Base-by-base conservation (phyloP, 768 basidiomycete genomes). In the Phallus indusiatus region DNA sequence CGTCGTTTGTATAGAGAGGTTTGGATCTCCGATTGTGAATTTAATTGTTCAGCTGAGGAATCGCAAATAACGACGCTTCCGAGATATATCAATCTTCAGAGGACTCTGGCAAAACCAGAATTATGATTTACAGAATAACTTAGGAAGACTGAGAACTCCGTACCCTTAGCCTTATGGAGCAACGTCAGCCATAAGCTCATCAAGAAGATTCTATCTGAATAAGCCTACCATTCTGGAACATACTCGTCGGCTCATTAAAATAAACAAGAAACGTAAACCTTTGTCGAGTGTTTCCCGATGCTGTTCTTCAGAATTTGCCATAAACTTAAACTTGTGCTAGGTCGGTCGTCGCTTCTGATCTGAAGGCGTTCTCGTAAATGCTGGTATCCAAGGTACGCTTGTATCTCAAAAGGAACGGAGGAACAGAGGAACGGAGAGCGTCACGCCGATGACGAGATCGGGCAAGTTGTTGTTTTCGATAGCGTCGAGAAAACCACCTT, bases 401-500 rank as follows among this genome's bases (percentile, higher is more conserved):
- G 68, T 42, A 67, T 36, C 61, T 78, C 70, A 22, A 78, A 49
- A 49, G 76, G 71, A 4, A 34, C 12, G 18, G 49, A 56, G 76
- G 54, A n/a, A n/a, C n/a, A 57, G 69, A 62, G 42, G 69, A 33
- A 47, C 71, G 61, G 64, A 75, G n/a, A 91, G 76, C 14, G 80
- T 76, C 24, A 84, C 78, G 53, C 82, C 79, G 17, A 94, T 78
- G 24, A 87, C 72, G 16, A 94, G 75, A 65, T 87, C 90, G 5
- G 90, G 88, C 0, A 94, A 72, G 47, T 77, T 83, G 52, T 87
- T 86, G 16, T 83, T 71, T 67, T 97, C 94, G 66, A 97, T 94
- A 33, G 95, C 94, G 69, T 97, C 95, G 68, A 95, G 96, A 72
- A 97, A 97, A 70, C 97, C 94, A 71, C 97, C 95, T 67, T 94